Conservation (phyloP, 352 stramenopile genomes). For the Globisporangium irregulare region DNA sequence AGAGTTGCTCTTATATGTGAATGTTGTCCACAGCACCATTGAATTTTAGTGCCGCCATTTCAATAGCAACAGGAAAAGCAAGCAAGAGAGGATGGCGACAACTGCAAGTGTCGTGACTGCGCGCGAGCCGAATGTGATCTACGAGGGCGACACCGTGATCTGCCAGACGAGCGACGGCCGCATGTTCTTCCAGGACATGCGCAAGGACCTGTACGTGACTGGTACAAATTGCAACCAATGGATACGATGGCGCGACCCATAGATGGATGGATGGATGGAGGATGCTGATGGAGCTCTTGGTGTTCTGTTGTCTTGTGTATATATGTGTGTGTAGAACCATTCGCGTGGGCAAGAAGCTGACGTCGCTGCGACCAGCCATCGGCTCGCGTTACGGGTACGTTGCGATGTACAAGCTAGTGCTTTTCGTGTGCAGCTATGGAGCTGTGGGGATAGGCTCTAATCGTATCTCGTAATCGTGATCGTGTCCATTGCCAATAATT, state of each 20-base stretch:
- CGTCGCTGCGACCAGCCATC: conserved; percentile 63
- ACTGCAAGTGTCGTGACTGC: neutral
- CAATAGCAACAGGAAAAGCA: neutral
- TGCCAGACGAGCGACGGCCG: conserved; percentile 82
- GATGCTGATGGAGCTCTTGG: conserved; percentile 2
- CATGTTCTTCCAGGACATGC: conserved; percentile 82
- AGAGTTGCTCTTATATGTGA: neutral
- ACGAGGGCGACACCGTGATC: conserved; percentile 85
- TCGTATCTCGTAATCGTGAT: too few species aligned
- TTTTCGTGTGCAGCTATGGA: neutral
- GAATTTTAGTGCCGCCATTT: neutral
- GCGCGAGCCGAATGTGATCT: conserved; percentile 71
- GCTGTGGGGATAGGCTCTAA: neutral
- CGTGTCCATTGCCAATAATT: too few species aligned
- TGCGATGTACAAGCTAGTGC: neutral
- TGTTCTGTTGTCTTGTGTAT: neutral
- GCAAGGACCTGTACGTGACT: conserved; percentile 55
- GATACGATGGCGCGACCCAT: neutral
- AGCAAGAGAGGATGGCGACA: conserved; percentile 2
- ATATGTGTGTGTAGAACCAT: conserved; percentile 36
- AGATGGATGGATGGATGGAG: neutral
- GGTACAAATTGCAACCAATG: neutral
- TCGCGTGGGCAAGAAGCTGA: conserved; percentile 80
- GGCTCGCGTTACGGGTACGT: conserved; percentile 67
- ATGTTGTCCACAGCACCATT: neutral